phyloP scores from a whole-genome alignment of 208 protist genomes.

The Tritrichomonas musculus region DNA sequence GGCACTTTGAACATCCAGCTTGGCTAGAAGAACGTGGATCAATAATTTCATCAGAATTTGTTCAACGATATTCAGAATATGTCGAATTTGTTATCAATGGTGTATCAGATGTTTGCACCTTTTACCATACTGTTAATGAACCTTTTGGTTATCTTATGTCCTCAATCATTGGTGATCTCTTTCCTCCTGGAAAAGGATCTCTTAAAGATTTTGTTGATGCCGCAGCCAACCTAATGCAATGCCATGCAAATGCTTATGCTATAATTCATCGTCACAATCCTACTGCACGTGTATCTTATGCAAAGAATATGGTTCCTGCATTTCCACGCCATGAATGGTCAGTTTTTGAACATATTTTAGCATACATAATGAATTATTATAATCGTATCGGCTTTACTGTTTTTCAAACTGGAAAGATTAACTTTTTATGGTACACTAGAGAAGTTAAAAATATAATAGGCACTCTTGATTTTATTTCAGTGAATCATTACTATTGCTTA shows the following conservation, averaged over 20 bases:
- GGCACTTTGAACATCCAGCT: neutral
- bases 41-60: neutral
- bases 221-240: neutral
- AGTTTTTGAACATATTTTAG: neutral
- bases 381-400: neutral
- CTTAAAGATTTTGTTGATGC: neutral
- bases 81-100: neutral
- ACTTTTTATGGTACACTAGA: neutral
- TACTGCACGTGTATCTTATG: neutral
- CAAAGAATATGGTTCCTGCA: neutral
- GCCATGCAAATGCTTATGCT: neutral
- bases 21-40: neutral
- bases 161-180: neutral
- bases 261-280: neutral
- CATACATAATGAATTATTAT: neutral
- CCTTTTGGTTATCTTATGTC: neutral
- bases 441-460: neutral
- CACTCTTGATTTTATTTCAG: neutral
- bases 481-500: neutral
- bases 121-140: neutral
- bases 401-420: neutral
- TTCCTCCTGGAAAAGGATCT: neutral
- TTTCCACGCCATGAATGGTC: neutral
- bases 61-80: neutral
- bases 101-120: neutral